These are phyloP conservation scores for Colletotrichum acutatum DNA, from an alignment of 2,329 filamentous ascomycete genomes.

Conservation along the genomic window DNA sequence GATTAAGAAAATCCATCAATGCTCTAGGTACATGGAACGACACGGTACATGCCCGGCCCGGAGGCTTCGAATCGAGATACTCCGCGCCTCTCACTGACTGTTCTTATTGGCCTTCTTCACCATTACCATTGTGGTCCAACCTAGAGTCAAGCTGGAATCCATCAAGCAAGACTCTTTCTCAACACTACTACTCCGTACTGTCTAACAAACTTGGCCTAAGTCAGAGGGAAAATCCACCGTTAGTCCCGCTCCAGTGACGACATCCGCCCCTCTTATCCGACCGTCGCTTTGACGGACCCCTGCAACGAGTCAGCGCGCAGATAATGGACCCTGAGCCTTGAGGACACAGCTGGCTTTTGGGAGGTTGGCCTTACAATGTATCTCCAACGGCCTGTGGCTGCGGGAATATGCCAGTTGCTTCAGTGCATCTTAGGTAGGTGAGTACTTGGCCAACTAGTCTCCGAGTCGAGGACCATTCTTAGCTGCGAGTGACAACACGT, in stretches of 20 bases:
- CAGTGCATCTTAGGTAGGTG: no score
- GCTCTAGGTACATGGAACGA: not conserved
- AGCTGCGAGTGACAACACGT: not conserved
- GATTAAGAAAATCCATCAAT: not conserved
- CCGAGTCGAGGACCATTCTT: not conserved
- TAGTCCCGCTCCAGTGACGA: slow-evolving; percentile 15
- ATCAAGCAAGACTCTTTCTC: no score
- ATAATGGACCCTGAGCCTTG: not conserved
- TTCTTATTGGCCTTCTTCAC: not conserved
- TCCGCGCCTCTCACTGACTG: not conserved
- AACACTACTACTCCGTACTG: not conserved
- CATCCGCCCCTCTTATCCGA: not conserved
- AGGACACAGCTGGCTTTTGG: not conserved
- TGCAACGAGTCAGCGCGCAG: not conserved
- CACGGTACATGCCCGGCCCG: not conserved
- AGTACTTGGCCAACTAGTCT: not conserved
- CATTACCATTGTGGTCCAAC: not conserved
- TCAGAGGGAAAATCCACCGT: not conserved
- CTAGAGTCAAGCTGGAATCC: not conserved
- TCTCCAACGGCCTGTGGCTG: no score
- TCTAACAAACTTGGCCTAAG: not conserved
- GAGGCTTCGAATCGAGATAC: not conserved
- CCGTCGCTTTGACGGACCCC: not conserved
- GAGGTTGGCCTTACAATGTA: no score
- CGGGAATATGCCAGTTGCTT: no score